Conservation (phyloP, 2,329 filamentous ascomycete genomes). For the Fusarium austroafricanum region DNA sequence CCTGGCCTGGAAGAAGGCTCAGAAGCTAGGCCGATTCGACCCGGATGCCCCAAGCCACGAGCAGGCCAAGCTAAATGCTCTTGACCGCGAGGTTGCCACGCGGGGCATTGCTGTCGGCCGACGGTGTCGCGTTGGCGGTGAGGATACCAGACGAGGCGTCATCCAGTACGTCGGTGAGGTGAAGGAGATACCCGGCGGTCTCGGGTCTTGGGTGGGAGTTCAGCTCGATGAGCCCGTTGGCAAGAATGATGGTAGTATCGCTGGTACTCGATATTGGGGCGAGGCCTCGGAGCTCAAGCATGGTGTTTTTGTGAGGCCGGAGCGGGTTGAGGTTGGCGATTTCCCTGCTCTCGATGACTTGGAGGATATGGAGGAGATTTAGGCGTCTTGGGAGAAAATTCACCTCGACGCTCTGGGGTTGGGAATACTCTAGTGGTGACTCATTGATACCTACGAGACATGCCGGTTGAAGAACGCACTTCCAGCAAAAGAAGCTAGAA, state of each 20-base stretch:
- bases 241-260: slow-evolving; percentile 83
- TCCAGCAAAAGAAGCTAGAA: neutral
- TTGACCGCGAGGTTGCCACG: slow-evolving; percentile 75
- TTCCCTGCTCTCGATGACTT: slow-evolving; percentile 77
- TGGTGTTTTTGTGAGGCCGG: slow-evolving; percentile 82
- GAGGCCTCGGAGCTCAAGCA: slow-evolving; percentile 72
- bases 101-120: slow-evolving; percentile 74
- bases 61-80: slow-evolving; percentile 75
- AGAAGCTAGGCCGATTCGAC: slow-evolving; percentile 96
- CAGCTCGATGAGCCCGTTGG: slow-evolving; percentile 82
- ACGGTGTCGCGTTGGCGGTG: slow-evolving; percentile 73
- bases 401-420: neutral
- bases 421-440: neutral
- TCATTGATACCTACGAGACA: neutral
- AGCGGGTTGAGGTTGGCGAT: slow-evolving; percentile 81
- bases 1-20: slow-evolving; percentile 93
- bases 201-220: slow-evolving; percentile 78
- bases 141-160: slow-evolving; percentile 76
- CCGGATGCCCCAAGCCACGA: slow-evolving; percentile 81
- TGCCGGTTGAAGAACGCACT: neutral
- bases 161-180: slow-evolving; percentile 80
- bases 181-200: slow-evolving; percentile 75
- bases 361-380: slow-evolving; percentile 83
- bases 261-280: slow-evolving; percentile 76
- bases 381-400: slow-evolving; percentile 8